A percentile compares a stretch with the other conserved stretches of the same genome.
Evolutionary conservation across 2,329 filamentous ascomycete species (phyloP).

Genomic region (Cladobotryum mycophilum): DNA sequence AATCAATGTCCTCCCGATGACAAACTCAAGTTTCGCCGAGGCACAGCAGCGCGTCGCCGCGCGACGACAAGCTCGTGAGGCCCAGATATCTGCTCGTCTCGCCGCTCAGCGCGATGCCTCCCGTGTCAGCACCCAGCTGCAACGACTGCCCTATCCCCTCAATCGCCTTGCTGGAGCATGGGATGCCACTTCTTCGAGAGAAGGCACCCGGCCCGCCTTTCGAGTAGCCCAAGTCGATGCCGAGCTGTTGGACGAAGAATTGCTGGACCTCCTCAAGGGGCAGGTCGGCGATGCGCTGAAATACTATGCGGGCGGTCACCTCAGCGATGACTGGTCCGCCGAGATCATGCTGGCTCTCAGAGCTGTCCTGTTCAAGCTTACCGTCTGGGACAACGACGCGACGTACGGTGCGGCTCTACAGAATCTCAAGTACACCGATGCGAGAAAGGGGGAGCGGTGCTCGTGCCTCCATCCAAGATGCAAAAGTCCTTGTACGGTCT

Average conservation of each 20-base stretch:
- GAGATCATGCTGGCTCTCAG: constrained; percentile 77
- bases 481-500: constrained; percentile 84
- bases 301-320: constrained; percentile 67
- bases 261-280: constrained; percentile 74
- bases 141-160: constrained; percentile 57
- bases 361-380: constrained; percentile 83
- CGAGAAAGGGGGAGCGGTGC: constrained; percentile 56
- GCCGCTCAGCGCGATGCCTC: constrained; percentile 45
- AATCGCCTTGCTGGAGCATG: constrained; percentile 55
- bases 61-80: constrained; percentile 70
- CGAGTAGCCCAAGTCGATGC: constrained; percentile 95
- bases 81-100: constrained; percentile 52
- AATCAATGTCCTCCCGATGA: constrained; percentile 36
- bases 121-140: constrained; percentile 47
- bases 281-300: constrained; percentile 86
- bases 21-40: constrained; percentile 67
- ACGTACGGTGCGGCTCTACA: constrained; percentile 92
- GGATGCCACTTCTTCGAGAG: constrained; percentile 65
- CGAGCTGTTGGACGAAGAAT: constrained; percentile 88
- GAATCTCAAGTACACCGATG: constrained; percentile 85
- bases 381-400: constrained; percentile 93
- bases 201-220: constrained; percentile 78
- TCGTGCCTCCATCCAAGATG: constrained; percentile 65
- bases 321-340: constrained; percentile 79
- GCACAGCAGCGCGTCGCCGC: constrained; percentile 82